Percentiles rank a stretch among this genome's conserved stretches.
Evolutionary conservation across 2,329 filamentous ascomycete genomes (phyloP).

Genomic region (Aspergillus floridensis): DNA sequence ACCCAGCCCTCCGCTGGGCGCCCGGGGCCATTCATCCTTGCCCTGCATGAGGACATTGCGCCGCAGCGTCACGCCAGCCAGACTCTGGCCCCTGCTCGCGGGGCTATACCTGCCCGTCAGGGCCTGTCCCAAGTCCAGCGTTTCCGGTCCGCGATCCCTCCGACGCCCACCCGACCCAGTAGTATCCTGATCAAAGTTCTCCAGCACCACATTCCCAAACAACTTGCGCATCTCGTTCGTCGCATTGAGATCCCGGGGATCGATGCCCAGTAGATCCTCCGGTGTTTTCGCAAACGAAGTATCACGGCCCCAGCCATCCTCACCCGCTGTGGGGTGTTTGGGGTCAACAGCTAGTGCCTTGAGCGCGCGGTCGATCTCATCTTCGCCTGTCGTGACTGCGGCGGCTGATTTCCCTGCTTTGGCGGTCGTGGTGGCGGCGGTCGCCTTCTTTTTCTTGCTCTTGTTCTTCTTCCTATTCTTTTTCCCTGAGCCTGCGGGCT

Average conservation of each 20-base stretch:
- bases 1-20: constrained; percentile 73
- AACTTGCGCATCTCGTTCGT: constrained; percentile 85
- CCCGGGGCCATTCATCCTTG: constrained; percentile 81
- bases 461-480: constrained; percentile 57
- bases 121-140: constrained; percentile 53
- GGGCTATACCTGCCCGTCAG: constrained; percentile 53
- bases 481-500: constrained; percentile 26
- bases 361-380: constrained; percentile 67
- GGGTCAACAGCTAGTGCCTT: constrained; percentile 54
- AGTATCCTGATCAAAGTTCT: constrained; percentile 52
- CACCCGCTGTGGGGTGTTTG: constrained; percentile 17
- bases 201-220: constrained; percentile 64
- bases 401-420: constrained; percentile 18
- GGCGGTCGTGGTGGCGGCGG: constrained; percentile 17
- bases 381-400: constrained; percentile 31
- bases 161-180: constrained; percentile 44
- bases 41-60: constrained; percentile 83
- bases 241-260: constrained; percentile 74
- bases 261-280: constrained; percentile 58
- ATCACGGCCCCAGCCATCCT: constrained; percentile 23
- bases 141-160: constrained; percentile 55
- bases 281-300: constrained; percentile 36
- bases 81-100: constrained; percentile 59
- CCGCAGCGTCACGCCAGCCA: constrained; percentile 69
- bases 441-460: constrained; percentile 57